phyloP scores from a whole-genome alignment of 192 early-diverging fungal genomes.

The Entomortierella parvispora region DNA sequence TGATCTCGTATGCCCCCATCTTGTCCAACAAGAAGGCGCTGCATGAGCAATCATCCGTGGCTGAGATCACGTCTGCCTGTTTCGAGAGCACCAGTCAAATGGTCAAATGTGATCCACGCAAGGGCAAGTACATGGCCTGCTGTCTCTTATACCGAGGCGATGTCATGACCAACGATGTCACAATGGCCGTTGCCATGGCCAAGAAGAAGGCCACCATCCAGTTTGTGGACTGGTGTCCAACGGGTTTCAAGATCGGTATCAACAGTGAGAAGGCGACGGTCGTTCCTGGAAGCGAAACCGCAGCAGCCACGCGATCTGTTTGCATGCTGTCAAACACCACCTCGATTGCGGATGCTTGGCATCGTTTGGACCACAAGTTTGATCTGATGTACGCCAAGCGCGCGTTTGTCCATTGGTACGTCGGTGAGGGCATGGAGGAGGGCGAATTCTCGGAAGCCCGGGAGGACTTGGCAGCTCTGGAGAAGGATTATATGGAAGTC shows the following conservation, averaged over 20 bases:
- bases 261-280: slow-evolving; percentile 90
- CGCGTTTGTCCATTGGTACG: slow-evolving; percentile 99
- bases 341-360: slow-evolving; percentile 99
- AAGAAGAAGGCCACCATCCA: slow-evolving; percentile 96
- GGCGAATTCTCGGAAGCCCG: slow-evolving; percentile 99
- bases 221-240: slow-evolving; percentile 99
- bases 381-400: slow-evolving; percentile 99
- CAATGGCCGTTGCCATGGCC: slow-evolving; percentile 85
- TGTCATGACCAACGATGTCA: slow-evolving; percentile 98
- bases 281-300: slow-evolving; percentile 78
- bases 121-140: slow-evolving; percentile 99
- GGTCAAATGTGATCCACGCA: slow-evolving; percentile 98
- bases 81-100: slow-evolving; percentile 99
- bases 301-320: slow-evolving; percentile 95
- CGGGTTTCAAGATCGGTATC: slow-evolving; percentile 99
- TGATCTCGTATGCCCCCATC: slow-evolving; percentile 97
- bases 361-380: slow-evolving; percentile 99
- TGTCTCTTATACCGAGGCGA: slow-evolving; percentile 99
- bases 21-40: slow-evolving; percentile 95
- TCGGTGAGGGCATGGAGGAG: slow-evolving; percentile 99
- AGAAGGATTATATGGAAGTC: slow-evolving; percentile 99
- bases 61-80: slow-evolving; percentile 96
- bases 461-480: slow-evolving; percentile 99
- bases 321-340: slow-evolving; percentile 99
- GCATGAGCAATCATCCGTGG: slow-evolving; percentile 96